A percentile compares a stretch with the other conserved stretches of the same genome.
These are phyloP conservation scores for Pythium folliculosum DNA, from an alignment of 352 stramenopile species.

Conservation along the genomic window DNA sequence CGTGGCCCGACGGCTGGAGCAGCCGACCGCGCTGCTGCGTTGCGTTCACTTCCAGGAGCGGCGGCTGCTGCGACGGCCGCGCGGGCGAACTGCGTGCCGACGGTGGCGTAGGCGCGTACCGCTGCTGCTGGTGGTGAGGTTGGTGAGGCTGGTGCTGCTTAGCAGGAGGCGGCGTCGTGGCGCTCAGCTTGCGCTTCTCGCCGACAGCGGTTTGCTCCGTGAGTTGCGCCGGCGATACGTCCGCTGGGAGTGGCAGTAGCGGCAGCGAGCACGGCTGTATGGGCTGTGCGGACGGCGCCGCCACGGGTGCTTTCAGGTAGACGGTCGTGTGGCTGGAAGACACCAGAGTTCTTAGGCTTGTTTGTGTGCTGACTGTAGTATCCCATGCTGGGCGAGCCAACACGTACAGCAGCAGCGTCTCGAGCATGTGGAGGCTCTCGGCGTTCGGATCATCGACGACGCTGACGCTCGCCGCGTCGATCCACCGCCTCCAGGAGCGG, in stretches of 20 bases:
- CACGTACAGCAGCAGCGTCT: conserved; percentile 55
- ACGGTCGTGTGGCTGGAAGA: conserved; percentile 10
- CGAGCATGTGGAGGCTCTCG: conserved; percentile 63
- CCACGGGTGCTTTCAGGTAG: not conserved
- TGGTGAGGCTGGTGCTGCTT: not conserved
- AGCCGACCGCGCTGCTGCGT: conserved; percentile 6
- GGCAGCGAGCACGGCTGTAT: not conserved
- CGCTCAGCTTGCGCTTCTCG: conserved; percentile 12
- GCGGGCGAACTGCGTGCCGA: no score
- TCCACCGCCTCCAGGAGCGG: conserved; percentile 26
- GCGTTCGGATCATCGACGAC: conserved; percentile 55
- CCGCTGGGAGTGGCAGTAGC: conserved; percentile 4
- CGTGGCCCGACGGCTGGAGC: not conserved
- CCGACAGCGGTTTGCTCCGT: not conserved
- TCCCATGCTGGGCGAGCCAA: no score
- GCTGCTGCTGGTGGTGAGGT: no score
- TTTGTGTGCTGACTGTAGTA: no score
- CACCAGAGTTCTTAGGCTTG: not conserved
- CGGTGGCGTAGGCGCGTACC: not conserved
- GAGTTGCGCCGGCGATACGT: no score
- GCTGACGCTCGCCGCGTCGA: conserved; percentile 33
- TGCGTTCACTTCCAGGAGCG: conserved; percentile 7
- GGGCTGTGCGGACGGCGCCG: not conserved
- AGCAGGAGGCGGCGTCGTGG: not conserved
- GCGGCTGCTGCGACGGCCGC: conserved; percentile 6